Evolutionary conservation across 1,139 yeast genomes (phyloP).

Genomic region (Saccharomyces pastorianus): DNA sequence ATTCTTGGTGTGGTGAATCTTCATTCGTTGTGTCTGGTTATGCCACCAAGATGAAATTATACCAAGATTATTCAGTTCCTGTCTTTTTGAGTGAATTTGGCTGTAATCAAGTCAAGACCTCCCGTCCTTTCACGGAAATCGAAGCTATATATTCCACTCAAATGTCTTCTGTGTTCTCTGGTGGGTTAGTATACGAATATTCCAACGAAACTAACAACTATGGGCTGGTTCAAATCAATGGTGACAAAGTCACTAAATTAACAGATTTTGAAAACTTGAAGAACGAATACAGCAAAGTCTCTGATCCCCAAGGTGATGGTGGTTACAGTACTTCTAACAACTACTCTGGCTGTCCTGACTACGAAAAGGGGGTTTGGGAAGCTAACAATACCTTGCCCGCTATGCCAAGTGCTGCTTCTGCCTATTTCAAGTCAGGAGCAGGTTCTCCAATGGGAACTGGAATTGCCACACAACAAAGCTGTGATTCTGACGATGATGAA

Average conservation of each 20-base stretch:
- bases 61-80: constrained; percentile 62
- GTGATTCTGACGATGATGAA: constrained; percentile 41
- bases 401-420: constrained; percentile 72
- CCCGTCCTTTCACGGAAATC: constrained; percentile 60
- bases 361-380: constrained; percentile 44
- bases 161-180: constrained; percentile 67
- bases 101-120: constrained; percentile 53
- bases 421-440: constrained; percentile 62
- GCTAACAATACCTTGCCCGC: constrained; percentile 58
- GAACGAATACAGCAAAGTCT: constrained; percentile 39
- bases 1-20: constrained; percentile 90
- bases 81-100: constrained; percentile 90
- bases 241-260: constrained; percentile 38
- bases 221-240: constrained; percentile 52
- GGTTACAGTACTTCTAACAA: constrained; percentile 49
- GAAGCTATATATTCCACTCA: constrained; percentile 50
- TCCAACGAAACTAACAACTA: constrained; percentile 58
- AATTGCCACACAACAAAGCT: constrained; percentile 65
- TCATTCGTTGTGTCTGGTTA: constrained; percentile 66
- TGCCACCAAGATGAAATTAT: constrained; percentile 56
- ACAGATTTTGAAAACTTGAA: constrained; percentile 51
- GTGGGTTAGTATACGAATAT: constrained; percentile 74
- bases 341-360: constrained; percentile 60
- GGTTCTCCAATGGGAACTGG: constrained; percentile 72
- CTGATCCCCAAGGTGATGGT: constrained; percentile 67